Conservation (phyloP, 2,329 filamentous ascomycete genomes). For the Talaromyces islandicus region DNA sequence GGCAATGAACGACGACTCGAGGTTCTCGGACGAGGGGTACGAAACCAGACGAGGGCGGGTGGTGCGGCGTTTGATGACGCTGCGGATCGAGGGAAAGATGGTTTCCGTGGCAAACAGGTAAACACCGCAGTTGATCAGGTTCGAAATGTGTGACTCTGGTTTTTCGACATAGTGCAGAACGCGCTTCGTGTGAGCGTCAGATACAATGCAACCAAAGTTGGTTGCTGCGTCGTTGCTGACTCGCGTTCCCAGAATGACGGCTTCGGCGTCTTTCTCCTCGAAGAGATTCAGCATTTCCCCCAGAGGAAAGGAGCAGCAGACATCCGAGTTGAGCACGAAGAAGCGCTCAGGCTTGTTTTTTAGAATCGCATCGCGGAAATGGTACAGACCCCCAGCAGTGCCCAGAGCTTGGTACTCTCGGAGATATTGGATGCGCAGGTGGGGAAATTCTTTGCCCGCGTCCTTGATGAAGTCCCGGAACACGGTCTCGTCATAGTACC, state of each 20-base stretch:
- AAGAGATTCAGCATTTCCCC: conserved; percentile 93
- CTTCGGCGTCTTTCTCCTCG: conserved; percentile 91
- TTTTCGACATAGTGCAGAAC: conserved; percentile 99
- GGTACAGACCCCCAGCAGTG: conserved; percentile 93
- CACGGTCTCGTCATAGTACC: conserved; percentile 96
- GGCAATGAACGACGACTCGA: conserved; percentile 62
- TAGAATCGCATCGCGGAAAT: conserved; percentile 97
- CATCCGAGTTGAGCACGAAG: conserved; percentile 96
- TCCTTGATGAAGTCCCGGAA: conserved; percentile 99
- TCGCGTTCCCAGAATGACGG: conserved; percentile 88
- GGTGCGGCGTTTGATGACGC: conserved; percentile 89
- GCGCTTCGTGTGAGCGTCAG: conserved; percentile 85
- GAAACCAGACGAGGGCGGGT: conserved; percentile 85
- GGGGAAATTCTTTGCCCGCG: conserved; percentile 73
- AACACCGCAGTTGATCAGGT: conserved; percentile 98
- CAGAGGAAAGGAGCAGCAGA: conserved; percentile 97
- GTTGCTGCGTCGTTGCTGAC: conserved; percentile 85
- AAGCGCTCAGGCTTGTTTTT: conserved; percentile 92
- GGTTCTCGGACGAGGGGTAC: conserved; percentile 94
- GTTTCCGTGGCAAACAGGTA: conserved; percentile 94
- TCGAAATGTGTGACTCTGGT: conserved; percentile 94
- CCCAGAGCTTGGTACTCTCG: conserved; percentile 95
- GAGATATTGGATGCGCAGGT: conserved; percentile 87
- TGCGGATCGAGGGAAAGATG: conserved; percentile 93
- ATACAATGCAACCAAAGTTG: conserved; percentile 98